Evolutionary conservation across 2,329 filamentous ascomycete species (phyloP).

Genomic region (Xylariaceae sp.): DNA sequence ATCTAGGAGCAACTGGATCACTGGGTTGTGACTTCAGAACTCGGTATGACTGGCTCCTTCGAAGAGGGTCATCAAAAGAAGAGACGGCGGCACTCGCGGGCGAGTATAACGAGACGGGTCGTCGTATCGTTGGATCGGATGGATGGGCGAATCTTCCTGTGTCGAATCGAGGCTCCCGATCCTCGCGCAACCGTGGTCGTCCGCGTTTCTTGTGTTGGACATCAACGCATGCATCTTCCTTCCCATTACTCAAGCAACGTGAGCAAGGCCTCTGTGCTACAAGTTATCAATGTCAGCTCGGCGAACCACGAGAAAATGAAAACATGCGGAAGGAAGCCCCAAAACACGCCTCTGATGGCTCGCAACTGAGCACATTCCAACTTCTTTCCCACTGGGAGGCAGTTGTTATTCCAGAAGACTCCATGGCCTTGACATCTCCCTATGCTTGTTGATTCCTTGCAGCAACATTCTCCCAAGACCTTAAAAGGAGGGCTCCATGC

Average conservation of each 20-base stretch:
- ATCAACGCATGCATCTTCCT: conserved; percentile 75
- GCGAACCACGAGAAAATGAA: no score
- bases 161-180: conserved; percentile 58
- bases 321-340: background rate
- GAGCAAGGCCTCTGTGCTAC: conserved; percentile 73
- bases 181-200: conserved; percentile 71
- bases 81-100: conserved; percentile 38
- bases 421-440: no score
- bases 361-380: no score
- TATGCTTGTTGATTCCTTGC: no score
- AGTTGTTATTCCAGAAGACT: no score
- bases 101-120: conserved; percentile 48
- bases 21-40: conserved; percentile 51
- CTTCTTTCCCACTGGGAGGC: no score
- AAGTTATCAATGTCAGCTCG: conserved; percentile 25
- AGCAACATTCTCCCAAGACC: no score
- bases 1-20: conserved; percentile 44
- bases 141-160: conserved; percentile 41
- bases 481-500: no score
- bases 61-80: conserved; percentile 43
- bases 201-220: conserved; percentile 85
- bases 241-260: conserved; percentile 72
- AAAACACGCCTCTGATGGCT: background rate
- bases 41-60: conserved; percentile 45
- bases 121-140: conserved; percentile 41